Evolutionary conservation across 73 alveolate species (phyloP), one percentile per base, ranked within the genome.

Genomic region (Paramecium biaurelia): DNA sequence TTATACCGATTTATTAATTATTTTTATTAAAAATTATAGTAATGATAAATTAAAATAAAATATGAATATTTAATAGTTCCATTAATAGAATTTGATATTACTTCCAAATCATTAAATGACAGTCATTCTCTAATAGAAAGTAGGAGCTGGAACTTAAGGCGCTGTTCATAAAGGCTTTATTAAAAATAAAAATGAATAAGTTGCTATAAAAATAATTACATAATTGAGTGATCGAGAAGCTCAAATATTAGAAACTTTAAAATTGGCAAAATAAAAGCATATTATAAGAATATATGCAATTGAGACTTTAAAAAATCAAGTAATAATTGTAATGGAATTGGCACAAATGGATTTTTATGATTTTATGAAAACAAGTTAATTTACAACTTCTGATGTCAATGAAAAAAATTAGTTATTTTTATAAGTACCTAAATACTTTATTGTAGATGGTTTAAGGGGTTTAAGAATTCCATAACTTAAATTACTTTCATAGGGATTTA

Each of bases 401-500:
- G 59, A 47, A 9, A 53, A 9, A 53, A 53, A n/a, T 53, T 15
- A 53, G 14, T 18, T 53, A 18, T 53, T 18, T 53, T 18, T 0
- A 2, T 7, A 53, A 53, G 68, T 53, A 53, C 3, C 8, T 18
- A 3, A 18, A 4, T 7, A 18, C 3, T 15, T 18, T 53, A 53
- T n/a, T 5, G 0, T 43, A 79, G 72, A 24, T 79, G 56, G 0
- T 41, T 4, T 58, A 43, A 45, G 74, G 76, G 1, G 47, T 79
- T 10, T 9, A 79, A 41, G 70, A 41, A 47, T 45, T 79, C 7
- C 90, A 79, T 79, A 42, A 45, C 2, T 10, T 79, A 11, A 35
- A 35, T 0, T 84, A 70, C n/a, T 38, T 67, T 37, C 95, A 92
- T 72, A 68, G 95, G n/a, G 95, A 92, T 21, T 68, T 92, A 68